Percentiles rank a stretch among this genome's conserved stretches.
These are phyloP conservation scores for Thraustochytrium sp. DNA, from an alignment of 352 stramenopile genomes.

Conservation along the genomic window DNA sequence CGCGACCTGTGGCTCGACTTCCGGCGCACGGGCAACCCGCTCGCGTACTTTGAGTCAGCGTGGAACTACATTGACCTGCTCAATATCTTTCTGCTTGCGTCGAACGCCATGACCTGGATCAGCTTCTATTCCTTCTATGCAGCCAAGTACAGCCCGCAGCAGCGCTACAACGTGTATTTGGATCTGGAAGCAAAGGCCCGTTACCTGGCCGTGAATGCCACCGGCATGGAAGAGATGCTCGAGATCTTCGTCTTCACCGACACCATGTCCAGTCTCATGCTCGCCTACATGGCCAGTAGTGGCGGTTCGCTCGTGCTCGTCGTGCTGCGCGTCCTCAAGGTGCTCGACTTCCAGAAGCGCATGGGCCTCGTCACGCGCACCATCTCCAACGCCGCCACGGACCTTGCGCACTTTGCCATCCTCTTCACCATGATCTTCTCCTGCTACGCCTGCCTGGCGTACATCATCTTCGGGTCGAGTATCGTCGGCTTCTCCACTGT, in stretches of 20 bases:
- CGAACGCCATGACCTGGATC: not conserved
- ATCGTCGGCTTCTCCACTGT: constrained; percentile 24
- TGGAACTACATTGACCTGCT: constrained; percentile 31
- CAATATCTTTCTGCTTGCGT: not conserved
- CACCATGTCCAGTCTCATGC: not conserved
- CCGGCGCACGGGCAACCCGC: not conserved
- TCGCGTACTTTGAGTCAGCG: not conserved
- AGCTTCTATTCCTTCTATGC: not conserved
- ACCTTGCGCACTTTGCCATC: constrained; percentile 25
- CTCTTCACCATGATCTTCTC: constrained; percentile 19
- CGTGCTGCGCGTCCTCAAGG: constrained; percentile 23
- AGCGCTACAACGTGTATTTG: constrained; percentile 24
- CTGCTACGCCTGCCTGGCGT: constrained; percentile 3
- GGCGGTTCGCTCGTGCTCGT: not conserved
- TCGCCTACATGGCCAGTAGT: not conserved
- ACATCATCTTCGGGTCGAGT: constrained; percentile 11
- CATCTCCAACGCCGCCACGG: not conserved
- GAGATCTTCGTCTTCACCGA: not conserved
- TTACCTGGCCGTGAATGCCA: not conserved
- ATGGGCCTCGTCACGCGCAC: constrained; percentile 31
- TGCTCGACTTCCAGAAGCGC: constrained; percentile 33
- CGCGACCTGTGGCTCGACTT: not conserved
- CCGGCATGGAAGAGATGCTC: constrained; percentile 11
- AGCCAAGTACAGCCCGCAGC: not conserved
- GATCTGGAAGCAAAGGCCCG: not conserved